Percentiles rank a stretch among this genome's conserved stretches.
Evolutionary conservation across 1,284 basidiomycete species (phyloP).

Genomic region (Anthracocystis walkeri): DNA sequence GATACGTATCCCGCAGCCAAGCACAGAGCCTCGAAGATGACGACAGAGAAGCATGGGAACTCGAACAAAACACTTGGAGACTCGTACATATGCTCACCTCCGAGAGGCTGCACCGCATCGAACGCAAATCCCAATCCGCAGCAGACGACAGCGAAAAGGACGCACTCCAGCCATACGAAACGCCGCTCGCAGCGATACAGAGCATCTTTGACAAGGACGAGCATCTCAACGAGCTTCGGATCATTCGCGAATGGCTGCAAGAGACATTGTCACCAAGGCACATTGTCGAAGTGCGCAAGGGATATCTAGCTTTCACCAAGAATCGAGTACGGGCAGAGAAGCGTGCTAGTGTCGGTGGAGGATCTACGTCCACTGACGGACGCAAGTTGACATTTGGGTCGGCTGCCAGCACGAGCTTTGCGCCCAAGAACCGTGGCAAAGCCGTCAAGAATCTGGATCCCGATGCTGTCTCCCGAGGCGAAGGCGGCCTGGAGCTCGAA

Average conservation of each 20-base stretch:
- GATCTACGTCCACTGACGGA: slow-evolving; percentile 20
- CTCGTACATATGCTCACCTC: slow-evolving; percentile 55
- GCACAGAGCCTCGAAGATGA: slow-evolving; percentile 43
- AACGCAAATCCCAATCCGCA: slow-evolving; percentile 37
- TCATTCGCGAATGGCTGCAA: slow-evolving; percentile 67
- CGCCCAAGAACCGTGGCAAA: slow-evolving; percentile 51
- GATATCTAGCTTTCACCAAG: slow-evolving; percentile 67
- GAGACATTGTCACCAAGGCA: slow-evolving; percentile 57
- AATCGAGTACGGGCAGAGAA: slow-evolving; percentile 63
- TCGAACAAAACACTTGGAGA: slow-evolving; percentile 62
- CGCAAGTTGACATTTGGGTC: slow-evolving; percentile 40
- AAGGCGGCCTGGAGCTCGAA: slow-evolving; percentile 60
- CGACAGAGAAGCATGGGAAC: slow-evolving; percentile 48
- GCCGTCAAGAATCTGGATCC: slow-evolving; percentile 63
- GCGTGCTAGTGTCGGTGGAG: slow-evolving; percentile 43
- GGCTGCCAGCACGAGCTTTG: slow-evolving; percentile 42
- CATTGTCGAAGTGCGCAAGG: slow-evolving; percentile 66
- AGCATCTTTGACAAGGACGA: slow-evolving; percentile 54
- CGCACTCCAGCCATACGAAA: slow-evolving; percentile 52
- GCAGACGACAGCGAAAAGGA: slow-evolving; percentile 13
- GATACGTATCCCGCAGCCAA: slow-evolving; percentile 24
- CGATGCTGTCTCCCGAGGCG: slow-evolving; percentile 59
- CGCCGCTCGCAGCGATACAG: slow-evolving; percentile 64
- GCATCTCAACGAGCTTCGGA: slow-evolving; percentile 64
- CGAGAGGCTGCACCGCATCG: slow-evolving; percentile 47